Evolutionary conservation across 495 filamentous ascomycete genomes (phyloP), one percentile per base, ranked within the genome.

Genomic region (Podospora australis): DNA sequence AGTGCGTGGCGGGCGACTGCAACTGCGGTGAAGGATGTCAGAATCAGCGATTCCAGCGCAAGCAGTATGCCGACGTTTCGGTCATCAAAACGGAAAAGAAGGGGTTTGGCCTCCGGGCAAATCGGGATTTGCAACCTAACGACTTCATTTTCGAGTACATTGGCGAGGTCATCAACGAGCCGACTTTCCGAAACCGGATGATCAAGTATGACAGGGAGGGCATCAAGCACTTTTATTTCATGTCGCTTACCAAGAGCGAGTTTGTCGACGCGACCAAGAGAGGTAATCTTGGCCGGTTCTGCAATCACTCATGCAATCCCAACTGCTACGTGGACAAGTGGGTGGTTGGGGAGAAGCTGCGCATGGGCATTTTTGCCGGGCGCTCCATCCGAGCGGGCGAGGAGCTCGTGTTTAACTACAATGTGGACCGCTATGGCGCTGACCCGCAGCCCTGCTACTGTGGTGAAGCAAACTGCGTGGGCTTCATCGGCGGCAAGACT

Each of bases 271-370:
- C 92, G 9, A 99, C 92, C 23, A 96, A 94, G 61, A 94, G 87
- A 62, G 92, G 92, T 29, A 96, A 96, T 60, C 78, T 99, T 11
- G 92, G 90, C 29, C 82, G 92, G 17, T 99, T 99, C 62, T 97
- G 94, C 76, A 99, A 99, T 63, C 92, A 99, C 56, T 97, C 94
- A 19, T 99, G 92, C 77, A 95, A 92, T 62, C 92, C 92, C 1
- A 99, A 99, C 58, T 96, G 91, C 69, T 97, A 92, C 68, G 91
- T 97, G 53, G 92, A 99, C 71, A 99, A 99, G 65, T 99, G 92
- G 92, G 88, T 99, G 40, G 90, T 97, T 28, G 90, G 90, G n/a
- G 87, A 94, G 59, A 96, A 96, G 70, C 69, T 96, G 63, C 91
- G 92, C 59, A 97, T 99, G 92, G 92, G 92, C 51, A 97, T 99